Conservation (phyloP, 108 stramenopile genomes). For the Chaetoceros tenuissimus region DNA sequence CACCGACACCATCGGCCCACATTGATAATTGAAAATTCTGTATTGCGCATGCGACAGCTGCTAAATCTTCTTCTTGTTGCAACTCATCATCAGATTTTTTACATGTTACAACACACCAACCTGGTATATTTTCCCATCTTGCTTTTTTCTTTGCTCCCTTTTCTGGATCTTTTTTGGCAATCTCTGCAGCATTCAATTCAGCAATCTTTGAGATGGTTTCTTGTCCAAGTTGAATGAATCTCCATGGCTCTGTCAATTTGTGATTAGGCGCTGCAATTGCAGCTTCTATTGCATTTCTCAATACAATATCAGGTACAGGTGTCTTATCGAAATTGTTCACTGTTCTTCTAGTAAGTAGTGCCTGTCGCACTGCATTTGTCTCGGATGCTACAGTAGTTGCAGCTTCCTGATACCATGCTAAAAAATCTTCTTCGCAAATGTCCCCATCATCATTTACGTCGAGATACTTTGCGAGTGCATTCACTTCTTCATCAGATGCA, state of each 20-base stretch:
- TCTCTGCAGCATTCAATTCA: slow-evolving; percentile 19
- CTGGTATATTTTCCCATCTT: slow-evolving; percentile 45
- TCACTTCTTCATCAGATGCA: slow-evolving; percentile 38
- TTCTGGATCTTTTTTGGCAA: slow-evolving; percentile 7
- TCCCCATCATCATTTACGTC: slow-evolving; percentile 40
- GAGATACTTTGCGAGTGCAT: slow-evolving; percentile 46
- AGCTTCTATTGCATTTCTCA: slow-evolving; percentile 50
- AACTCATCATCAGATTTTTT: slow-evolving; percentile 23
- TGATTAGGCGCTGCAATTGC: slow-evolving; percentile 68
- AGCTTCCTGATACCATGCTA: slow-evolving; percentile 65
- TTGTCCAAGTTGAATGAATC: slow-evolving; percentile 52
- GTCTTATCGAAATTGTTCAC: slow-evolving; percentile 54
- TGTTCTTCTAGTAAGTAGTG: slow-evolving; percentile 47
- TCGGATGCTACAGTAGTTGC: slow-evolving; percentile 38
- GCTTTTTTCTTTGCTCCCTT: slow-evolving; percentile 22
- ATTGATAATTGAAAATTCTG: slow-evolving; percentile 60
- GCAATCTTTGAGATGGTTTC: slow-evolving; percentile 44
- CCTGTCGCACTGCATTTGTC: slow-evolving; percentile 32
- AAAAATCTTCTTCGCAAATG: slow-evolving; percentile 46
- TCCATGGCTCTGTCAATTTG: slow-evolving; percentile 52
- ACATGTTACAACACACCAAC: slow-evolving; percentile 63
- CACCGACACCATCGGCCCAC: slow-evolving; percentile 63
- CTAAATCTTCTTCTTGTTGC: slow-evolving; percentile 46
- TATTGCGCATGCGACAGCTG: slow-evolving; percentile 47
- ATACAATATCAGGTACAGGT: slow-evolving; percentile 45